Evolutionary conservation across 345 rosid species (phyloP).

Genomic region (Gossypium mustelinum): DNA sequence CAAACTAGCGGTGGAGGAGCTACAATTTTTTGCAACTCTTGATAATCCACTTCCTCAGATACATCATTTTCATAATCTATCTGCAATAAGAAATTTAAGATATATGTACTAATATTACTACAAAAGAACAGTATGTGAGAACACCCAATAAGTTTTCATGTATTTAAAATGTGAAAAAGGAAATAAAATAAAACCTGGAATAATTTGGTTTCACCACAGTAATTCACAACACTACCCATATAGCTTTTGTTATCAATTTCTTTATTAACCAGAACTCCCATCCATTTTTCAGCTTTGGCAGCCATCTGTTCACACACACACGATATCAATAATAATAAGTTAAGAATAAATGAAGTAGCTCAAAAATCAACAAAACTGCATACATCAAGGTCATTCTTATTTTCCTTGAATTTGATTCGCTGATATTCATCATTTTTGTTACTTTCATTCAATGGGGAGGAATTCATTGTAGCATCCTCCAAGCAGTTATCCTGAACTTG

Average conservation of each 20-base stretch:
- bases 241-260: neutral
- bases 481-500: neutral
- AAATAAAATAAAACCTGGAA: constrained; percentile 12
- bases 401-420: neutral
- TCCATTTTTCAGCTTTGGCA: neutral
- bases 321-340: neutral
- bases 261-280: constrained; percentile 6
- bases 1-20: constrained; percentile 7
- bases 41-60: neutral
- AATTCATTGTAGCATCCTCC: neutral
- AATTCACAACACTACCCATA: constrained; percentile 9
- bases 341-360: neutral
- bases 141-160: neutral
- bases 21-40: neutral
- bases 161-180: neutral
- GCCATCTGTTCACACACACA: neutral
- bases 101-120: neutral
- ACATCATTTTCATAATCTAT: constrained; percentile 5
- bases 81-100: neutral
- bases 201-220: neutral
- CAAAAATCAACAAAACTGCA: neutral
- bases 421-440: neutral
- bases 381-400: neutral
- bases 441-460: neutral
- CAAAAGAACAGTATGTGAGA: neutral